Evolutionary conservation across 2,329 filamentous ascomycete genomes (phyloP).

Genomic region (Aspergillus amoenus): DNA sequence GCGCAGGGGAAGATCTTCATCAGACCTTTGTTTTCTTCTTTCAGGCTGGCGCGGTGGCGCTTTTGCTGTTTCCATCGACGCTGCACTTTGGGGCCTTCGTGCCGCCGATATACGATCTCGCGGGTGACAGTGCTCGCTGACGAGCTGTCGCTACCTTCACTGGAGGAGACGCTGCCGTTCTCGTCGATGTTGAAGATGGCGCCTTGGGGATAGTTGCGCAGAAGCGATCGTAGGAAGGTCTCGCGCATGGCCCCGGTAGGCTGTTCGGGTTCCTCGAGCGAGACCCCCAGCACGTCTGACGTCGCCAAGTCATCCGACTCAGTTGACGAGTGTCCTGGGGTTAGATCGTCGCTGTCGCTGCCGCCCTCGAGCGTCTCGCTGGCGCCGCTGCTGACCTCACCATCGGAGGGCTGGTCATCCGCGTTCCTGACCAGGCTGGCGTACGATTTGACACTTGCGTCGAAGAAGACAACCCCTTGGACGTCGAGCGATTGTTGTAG

Average conservation of each 20-base stretch:
- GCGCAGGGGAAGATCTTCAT: conserved; percentile 25
- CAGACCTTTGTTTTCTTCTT: conserved; percentile 21
- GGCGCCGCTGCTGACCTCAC: background rate
- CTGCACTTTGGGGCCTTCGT: background rate
- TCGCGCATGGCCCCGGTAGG: conserved; percentile 13
- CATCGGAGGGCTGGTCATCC: conserved; percentile 6
- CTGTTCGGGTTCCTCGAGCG: conserved; percentile 17
- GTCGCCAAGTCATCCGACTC: background rate
- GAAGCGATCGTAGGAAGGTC: conserved; percentile 18
- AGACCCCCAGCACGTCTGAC: conserved; percentile 17
- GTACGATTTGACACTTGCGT: conserved; percentile 20
- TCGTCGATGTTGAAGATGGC: conserved; percentile 29
- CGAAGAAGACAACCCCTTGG: conserved; percentile 39
- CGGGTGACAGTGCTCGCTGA: background rate
- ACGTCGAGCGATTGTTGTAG: conserved; percentile 45
- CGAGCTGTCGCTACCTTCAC: conserved; percentile 19
- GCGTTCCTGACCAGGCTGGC: conserved; percentile 14
- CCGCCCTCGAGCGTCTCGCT: conserved; percentile 6
- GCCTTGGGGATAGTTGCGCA: conserved; percentile 27
- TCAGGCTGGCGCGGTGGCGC: conserved; percentile 12
- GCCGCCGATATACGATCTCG: conserved; percentile 2
- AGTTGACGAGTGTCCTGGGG: background rate
- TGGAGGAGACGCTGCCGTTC: conserved; percentile 22
- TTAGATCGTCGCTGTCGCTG: conserved; percentile 4
- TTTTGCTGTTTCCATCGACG: conserved; percentile 14